These are phyloP conservation scores for Ophiostoma angusticollis DNA, from an alignment of 2,329 filamentous ascomycete genomes.

Conservation along the genomic window DNA sequence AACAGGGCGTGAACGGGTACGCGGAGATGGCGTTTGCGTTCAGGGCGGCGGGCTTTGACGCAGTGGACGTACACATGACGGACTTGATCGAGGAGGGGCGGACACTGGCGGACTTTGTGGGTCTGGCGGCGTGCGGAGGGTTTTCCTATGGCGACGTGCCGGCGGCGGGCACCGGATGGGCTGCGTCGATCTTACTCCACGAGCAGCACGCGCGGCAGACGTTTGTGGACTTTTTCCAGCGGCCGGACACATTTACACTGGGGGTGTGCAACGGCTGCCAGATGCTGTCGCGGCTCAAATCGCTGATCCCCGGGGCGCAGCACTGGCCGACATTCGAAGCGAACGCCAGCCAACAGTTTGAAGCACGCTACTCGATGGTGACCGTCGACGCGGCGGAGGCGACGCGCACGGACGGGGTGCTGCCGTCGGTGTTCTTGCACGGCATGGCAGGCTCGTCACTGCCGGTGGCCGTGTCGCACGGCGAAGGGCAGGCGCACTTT, in stretches of 20 bases:
- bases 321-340: constrained; percentile 78
- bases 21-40: constrained; percentile 98
- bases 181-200: constrained; percentile 82
- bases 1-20: constrained; percentile 91
- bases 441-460: constrained; percentile 74
- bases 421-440: constrained; percentile 71
- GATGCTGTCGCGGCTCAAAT: constrained; percentile 74
- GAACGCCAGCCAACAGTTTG: constrained; percentile 80
- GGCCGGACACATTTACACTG: constrained; percentile 79
- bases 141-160: constrained; percentile 76
- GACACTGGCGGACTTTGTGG: constrained; percentile 70
- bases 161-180: constrained; percentile 94
- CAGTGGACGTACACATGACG: constrained; percentile 93
- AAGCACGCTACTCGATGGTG: constrained; percentile 74
- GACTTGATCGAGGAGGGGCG: constrained; percentile 73
- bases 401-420: constrained; percentile 16
- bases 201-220: constrained; percentile 54
- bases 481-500: constrained; percentile 74
- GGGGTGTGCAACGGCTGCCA: constrained; percentile 98
- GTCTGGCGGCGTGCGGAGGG: constrained; percentile 87
- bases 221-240: constrained; percentile 75
- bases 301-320: constrained; percentile 72
- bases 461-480: constrained; percentile 81
- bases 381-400: constrained; percentile 56
- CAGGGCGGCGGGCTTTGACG: constrained; percentile 76